These are phyloP conservation scores for Leptographium flavum DNA, from an alignment of 2,329 filamentous ascomycete genomes.

Conservation along the genomic window DNA sequence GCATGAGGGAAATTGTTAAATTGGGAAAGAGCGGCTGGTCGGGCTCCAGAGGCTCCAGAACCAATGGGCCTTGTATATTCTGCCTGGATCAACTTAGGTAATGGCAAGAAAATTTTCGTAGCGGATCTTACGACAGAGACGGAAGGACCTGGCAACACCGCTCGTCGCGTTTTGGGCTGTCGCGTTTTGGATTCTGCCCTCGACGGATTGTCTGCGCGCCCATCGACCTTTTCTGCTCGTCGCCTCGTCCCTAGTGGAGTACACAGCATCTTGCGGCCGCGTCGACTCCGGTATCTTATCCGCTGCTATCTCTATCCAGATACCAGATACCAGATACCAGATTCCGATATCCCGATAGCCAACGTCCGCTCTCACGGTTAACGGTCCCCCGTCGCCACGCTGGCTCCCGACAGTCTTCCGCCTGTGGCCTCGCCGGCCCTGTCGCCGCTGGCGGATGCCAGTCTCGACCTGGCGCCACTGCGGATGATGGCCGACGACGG, in stretches of 20 bases:
- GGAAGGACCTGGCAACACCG: not conserved
- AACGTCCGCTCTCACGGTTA: no score
- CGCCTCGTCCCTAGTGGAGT: no score
- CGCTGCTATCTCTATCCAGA: no score
- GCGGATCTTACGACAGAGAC: not conserved
- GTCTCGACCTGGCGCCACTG: conserved; percentile 3
- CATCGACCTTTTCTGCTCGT: no score
- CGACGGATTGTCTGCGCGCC: no score
- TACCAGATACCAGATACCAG: no score
- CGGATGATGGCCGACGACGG: conserved; percentile 21
- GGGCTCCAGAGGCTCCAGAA: not conserved
- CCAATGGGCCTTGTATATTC: not conserved
- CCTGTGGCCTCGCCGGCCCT: not conserved
- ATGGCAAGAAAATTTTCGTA: conserved; percentile 2
- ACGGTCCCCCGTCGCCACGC: no score
- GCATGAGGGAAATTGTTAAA: not conserved
- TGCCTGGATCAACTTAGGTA: not conserved
- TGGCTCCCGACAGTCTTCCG: not conserved
- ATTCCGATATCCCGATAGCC: no score
- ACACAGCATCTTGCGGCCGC: no score
- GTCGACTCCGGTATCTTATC: no score
- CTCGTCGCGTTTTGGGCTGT: not conserved
- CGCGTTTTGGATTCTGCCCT: no score
- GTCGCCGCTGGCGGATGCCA: not conserved
- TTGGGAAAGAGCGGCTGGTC: not conserved